Conservation (phyloP, 129 eudicot genomes). For the Smallanthus sonchifolius region DNA sequence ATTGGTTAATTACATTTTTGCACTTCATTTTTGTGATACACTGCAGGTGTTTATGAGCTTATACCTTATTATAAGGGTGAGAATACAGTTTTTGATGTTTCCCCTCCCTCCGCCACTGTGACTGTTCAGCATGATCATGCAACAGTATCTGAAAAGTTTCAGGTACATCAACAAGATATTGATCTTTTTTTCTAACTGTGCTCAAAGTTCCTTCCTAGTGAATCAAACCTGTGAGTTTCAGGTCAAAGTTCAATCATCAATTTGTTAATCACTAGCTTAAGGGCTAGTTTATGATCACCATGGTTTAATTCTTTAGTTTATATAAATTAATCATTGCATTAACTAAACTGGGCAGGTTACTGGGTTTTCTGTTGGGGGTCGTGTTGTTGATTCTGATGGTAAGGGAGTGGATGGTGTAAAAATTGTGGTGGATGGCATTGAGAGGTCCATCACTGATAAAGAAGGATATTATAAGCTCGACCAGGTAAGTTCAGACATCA, state of each 20-base stretch:
- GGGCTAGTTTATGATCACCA: slow-evolving; percentile 6
- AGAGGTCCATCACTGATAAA: slow-evolving; percentile 78
- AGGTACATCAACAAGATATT: slow-evolving; percentile 48
- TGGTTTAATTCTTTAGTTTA: slow-evolving; percentile 8
- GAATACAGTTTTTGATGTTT: slow-evolving; percentile 93
- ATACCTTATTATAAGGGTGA: slow-evolving; percentile 97
- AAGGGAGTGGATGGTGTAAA: slow-evolving; percentile 75
- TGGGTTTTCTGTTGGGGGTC: slow-evolving; percentile 98
- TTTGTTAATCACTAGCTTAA: slow-evolving; percentile 10
- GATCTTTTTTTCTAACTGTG: slow-evolving; percentile 6
- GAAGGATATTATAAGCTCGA: slow-evolving; percentile 95
- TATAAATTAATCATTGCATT: slow-evolving; percentile 3
- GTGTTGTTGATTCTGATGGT: slow-evolving; percentile 81
- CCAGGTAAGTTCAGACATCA: slow-evolving; percentile 54
- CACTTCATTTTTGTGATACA: slow-evolving; percentile 24
- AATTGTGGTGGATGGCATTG: slow-evolving; percentile 79
- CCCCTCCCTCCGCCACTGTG: slow-evolving; percentile 71
- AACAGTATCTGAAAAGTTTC: slow-evolving; percentile 63
- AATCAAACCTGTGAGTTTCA: slow-evolving; percentile 8
- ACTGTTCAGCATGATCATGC: slow-evolving; percentile 82
- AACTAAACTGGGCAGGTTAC: slow-evolving; percentile 58
- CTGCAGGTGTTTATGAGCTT: slow-evolving; percentile 80
- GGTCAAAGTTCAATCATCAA: neutral
- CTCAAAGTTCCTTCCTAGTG: neutral
- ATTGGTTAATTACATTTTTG: neutral